Conservation (phyloP, 306 rosid genomes). For the Cajanus cajan region DNA sequence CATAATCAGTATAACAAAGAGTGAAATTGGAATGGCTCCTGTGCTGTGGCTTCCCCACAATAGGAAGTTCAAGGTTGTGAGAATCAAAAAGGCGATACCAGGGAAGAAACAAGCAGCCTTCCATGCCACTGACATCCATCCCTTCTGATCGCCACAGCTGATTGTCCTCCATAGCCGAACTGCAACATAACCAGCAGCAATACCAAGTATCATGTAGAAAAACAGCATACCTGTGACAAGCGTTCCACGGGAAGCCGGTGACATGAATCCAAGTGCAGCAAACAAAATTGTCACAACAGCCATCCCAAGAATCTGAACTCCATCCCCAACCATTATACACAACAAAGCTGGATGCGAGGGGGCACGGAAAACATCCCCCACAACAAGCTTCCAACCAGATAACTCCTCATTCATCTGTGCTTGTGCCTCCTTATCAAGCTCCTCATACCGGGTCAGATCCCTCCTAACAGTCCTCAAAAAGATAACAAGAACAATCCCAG, state of each 20-base stretch:
- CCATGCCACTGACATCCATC: slow-evolving; percentile 89
- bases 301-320: slow-evolving; percentile 96
- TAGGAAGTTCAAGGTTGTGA: slow-evolving; percentile 80
- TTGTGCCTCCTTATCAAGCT: slow-evolving; percentile 96
- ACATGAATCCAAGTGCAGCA: slow-evolving; percentile 98
- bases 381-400: slow-evolving; percentile 99
- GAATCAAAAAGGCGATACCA: slow-evolving; percentile 82
- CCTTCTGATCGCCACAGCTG: slow-evolving; percentile 64
- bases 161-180: slow-evolving; percentile 94
- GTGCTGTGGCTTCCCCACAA: slow-evolving; percentile 97
- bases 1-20: slow-evolving; percentile 66
- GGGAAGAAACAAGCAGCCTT: slow-evolving; percentile 96
- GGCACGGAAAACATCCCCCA: slow-evolving; percentile 97
- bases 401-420: slow-evolving; percentile 99
- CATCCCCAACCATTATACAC: slow-evolving; percentile 92
- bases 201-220: slow-evolving; percentile 87
- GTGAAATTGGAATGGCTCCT: slow-evolving; percentile 92
- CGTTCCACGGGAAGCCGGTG: slow-evolving; percentile 95
- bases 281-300: slow-evolving; percentile 93
- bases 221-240: slow-evolving; percentile 92
- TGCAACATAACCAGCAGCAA: slow-evolving; percentile 92
- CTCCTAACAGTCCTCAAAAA: slow-evolving; percentile 91
- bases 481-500: slow-evolving; percentile 93
- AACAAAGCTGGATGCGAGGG: slow-evolving; percentile 68
- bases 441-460: slow-evolving; percentile 92